Evolutionary conservation across 257 asterid species (phyloP), one percentile per base, ranked within the genome.

Genomic region (Nicotiana sylvestris): DNA sequence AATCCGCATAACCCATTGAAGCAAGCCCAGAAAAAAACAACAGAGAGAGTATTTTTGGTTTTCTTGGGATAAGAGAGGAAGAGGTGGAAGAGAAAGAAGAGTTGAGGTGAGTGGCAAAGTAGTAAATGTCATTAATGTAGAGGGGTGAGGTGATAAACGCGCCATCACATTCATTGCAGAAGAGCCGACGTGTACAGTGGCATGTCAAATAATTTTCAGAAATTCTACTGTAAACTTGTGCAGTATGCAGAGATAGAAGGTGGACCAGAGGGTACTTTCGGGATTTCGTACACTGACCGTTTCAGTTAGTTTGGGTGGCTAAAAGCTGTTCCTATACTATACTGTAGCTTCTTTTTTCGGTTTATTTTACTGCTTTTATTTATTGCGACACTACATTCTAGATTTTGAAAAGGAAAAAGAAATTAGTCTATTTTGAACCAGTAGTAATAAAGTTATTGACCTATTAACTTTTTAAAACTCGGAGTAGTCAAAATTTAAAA

Each of bases 91-190:
- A 37, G 1, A 37, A 37, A 43, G 51, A 77, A 27, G 35, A 33
- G 7, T 3, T 29, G 89, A 69, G 82, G 86, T 35, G 72, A 85
- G 88, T 84, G 90, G 88, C 82, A 67, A 53, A 68, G 86, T 29
- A 86, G 92, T 90, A 88, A 92, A 91, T 91, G 91, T 58, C 78
- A 88, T 89, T 84, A 82, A 92, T 92, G 92, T 77, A 35, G 21
- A 83, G 76, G 91, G 89, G 89, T 78, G 66, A 68, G 68, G 6
- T 66, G 76, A 81, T 80, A 72, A 35, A 86, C 89, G 86, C 76
- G 90, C 88, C 87, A 85, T 81, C 69, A 37, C 87, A 89, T 88
- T 92, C 43, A 90, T 49, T 67, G 76, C 9, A 57, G 55, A 57
- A 57, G 6, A 76, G 62, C 4, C 30, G 32, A 81, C 69, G 85